phyloP scores from a whole-genome alignment of 495 filamentous ascomycete species.

The Daldinia vernicosa region DNA sequence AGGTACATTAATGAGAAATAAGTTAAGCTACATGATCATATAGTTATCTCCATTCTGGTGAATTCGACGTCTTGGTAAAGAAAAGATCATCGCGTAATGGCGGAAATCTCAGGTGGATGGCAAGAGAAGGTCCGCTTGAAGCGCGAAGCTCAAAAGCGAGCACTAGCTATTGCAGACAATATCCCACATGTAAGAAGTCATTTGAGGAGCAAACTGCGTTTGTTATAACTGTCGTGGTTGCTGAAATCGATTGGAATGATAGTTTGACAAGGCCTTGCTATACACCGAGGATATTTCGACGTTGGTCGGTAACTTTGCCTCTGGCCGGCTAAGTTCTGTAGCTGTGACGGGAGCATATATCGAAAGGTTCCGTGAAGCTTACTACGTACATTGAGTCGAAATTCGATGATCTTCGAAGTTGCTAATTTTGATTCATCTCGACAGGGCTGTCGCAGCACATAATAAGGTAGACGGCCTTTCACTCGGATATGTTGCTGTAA shows the following conservation, averaged over 20 bases:
- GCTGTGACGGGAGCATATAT: conserved; percentile 59
- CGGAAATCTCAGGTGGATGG: conserved; percentile 19
- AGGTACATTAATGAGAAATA: background rate
- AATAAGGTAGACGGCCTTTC: conserved; percentile 44
- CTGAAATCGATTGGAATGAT: conserved; percentile 21
- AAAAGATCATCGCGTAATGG: conserved; percentile 19
- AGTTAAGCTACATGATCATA: background rate
- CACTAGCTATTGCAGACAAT: conserved; percentile 22
- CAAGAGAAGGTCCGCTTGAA: conserved; percentile 34
- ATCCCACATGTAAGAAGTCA: conserved; percentile 15
- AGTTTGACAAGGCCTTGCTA: conserved; percentile 49
- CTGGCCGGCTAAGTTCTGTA: conserved; percentile 55
- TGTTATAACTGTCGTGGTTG: background rate
- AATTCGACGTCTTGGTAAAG: background rate
- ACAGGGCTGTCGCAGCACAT: conserved; percentile 30
- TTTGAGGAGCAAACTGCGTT: background rate
- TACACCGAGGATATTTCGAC: conserved; percentile 52
- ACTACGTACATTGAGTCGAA: conserved; percentile 3
- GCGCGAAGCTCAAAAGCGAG: conserved; percentile 26
- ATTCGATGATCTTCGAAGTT: background rate
- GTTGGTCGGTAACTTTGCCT: conserved; percentile 48
- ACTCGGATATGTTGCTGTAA: conserved; percentile 7
- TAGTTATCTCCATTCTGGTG: background rate
- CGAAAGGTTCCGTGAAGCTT: conserved; percentile 50
- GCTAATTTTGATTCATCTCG: conserved; percentile 9